Evolutionary conservation across 2,329 filamentous ascomycete genomes (phyloP), one percentile per base, ranked within the genome.

Genomic region (Coniochaeta prunicola): DNA sequence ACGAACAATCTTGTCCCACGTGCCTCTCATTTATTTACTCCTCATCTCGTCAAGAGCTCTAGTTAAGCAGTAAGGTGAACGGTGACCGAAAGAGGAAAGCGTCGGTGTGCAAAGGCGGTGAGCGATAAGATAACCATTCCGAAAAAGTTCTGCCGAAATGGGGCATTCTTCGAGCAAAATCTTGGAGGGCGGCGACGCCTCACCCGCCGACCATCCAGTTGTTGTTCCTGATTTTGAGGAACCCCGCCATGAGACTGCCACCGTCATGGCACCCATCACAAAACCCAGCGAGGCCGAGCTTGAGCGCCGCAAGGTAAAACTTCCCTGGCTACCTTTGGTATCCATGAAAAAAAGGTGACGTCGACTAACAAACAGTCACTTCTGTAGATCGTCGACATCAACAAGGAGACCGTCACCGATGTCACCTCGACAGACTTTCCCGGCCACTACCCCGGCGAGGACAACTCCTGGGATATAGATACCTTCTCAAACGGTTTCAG

Each of bases 351-450:
- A n/a, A n/a, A n/a, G n/a, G 12, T 12, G 12, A 12, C 8, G 21
- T 12, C 33, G 54, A 28, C 33, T 24, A 33, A 56, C 53, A 33
- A 45, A 56, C 53, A 33, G 24, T 24, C 4, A 24, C 19, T 30
- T 42, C 57, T 24, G 53, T 54, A 96, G 90, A 88, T 90, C 66
- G 87, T 99, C 69, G 86, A 88, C 66, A 87, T 99, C 76, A 91
- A 94, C 73, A 80, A 86, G 65, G 94, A 99, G 76, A 97, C 91
- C 24, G 89, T 99, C 69, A 90, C 89, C 66, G 86, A 97, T 77
- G 89, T 93, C 67, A 83, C 88, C 62, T 94, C 92, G 53, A 96
- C 87, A 67, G 93, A 97, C 71, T 96, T 93, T 72, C 96, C 96
- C 17, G 89, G 89, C 64, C 91, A 96, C 74, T 94, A 88, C 78